Conservation (phyloP, 1,284 basidiomycete species). For the Trichosporon coremiiforme region DNA sequence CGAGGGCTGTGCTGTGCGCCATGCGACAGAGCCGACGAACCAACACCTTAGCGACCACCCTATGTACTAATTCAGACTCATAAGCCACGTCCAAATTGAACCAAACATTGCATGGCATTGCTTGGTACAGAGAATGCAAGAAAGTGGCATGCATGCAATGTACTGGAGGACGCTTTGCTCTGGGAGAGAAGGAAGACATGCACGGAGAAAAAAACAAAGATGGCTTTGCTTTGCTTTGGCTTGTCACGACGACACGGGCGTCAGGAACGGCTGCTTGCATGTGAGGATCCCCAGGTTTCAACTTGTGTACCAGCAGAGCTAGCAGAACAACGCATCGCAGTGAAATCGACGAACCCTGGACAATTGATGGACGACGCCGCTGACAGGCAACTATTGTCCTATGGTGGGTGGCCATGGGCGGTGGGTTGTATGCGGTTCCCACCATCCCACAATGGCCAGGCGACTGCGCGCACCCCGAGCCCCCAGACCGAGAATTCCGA, state of each 20-base stretch:
- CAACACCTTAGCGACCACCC: background rate
- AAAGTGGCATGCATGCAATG: background rate
- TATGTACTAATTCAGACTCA: background rate
- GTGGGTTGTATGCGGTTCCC: background rate
- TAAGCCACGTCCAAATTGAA: background rate
- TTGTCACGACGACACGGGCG: constrained; percentile 2
- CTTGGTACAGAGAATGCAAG: background rate
- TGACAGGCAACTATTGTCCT: background rate
- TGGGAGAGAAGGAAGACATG: background rate
- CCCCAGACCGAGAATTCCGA: no score
- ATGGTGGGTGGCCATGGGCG: background rate
- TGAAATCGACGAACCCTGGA: background rate
- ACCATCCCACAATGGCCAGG: background rate
- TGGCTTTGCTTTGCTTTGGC: background rate
- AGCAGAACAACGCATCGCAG: background rate
- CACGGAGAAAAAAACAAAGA: background rate
- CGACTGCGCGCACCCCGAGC: background rate
- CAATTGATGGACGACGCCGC: background rate
- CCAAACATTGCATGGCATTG: background rate
- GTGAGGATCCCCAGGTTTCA: background rate
- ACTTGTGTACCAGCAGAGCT: background rate
- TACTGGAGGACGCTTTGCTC: background rate
- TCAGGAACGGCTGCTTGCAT: background rate
- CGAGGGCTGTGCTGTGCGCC: constrained; percentile 12
- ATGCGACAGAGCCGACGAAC: constrained; percentile 14